Evolutionary conservation across 202 grass and related monocot genomes (phyloP).

Genomic region (Schoenoplectus triqueter): DNA sequence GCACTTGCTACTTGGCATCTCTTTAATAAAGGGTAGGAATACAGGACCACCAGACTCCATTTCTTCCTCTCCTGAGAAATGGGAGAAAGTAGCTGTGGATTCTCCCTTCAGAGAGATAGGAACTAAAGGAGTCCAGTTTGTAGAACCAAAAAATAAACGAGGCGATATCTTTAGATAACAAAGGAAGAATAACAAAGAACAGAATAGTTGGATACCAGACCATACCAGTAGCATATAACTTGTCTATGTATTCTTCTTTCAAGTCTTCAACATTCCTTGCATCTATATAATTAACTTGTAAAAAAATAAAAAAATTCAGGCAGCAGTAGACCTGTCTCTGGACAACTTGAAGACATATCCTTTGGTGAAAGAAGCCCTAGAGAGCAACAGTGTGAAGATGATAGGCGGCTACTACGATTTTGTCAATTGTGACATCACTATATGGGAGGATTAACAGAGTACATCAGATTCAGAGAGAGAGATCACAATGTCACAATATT

Average conservation of each 20-base stretch:
- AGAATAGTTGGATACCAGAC: background rate
- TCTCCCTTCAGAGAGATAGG: background rate
- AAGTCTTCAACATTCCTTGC: conserved; percentile 35
- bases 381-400: conserved; percentile 56
- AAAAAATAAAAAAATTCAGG: conserved; percentile 45
- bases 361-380: conserved; percentile 63
- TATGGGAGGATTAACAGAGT: conserved; percentile 48
- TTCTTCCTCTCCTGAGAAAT: conserved; percentile 26
- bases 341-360: conserved; percentile 68
- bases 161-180: background rate
- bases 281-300: background rate
- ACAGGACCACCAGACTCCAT: background rate
- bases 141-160: conserved; percentile 2
- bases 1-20: conserved; percentile 19
- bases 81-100: conserved; percentile 21
- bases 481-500: background rate
- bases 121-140: background rate
- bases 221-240: conserved; percentile 13
- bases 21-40: conserved; percentile 12
- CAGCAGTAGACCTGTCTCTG: conserved; percentile 67
- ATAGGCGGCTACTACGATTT: conserved; percentile 72
- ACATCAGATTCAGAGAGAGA: background rate
- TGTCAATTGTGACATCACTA: conserved; percentile 57
- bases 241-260: background rate
- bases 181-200: background rate